Evolutionary conservation across 768 basidiomycete genomes (phyloP), one percentile per base, ranked within the genome.

Genomic region (Naematelia aurantialba): DNA sequence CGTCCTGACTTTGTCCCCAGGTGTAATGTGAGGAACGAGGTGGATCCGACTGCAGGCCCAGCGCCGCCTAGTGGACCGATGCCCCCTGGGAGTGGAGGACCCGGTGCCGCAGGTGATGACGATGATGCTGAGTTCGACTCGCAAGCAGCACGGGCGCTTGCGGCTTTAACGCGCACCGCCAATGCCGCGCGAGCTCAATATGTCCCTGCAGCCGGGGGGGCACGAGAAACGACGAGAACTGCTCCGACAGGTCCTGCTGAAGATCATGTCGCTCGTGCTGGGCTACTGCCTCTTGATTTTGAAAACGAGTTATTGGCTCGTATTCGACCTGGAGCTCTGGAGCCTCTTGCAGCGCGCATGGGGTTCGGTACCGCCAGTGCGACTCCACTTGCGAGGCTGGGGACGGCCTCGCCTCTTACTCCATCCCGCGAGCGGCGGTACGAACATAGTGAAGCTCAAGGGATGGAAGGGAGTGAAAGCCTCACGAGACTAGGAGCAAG

Each of bases 21-120:
- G 67, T 70, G 69, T 30, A 68, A 62, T 42, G 55, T 58, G 17
- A 48, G 66, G 34, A 58, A 45, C 29, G 69, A 71, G 14, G 54
- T 22, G 11, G 48, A 44, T 52, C 59, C 63, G 1, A 54, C 59
- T 17, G 27, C 58, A 4, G 34, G 34, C 8, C 34, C 34, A 8
- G 34, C 34, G 17, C 34, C 34, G 8, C 34, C 34, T 17, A 39
- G 8, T 17, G 34, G 34, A 8, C 34, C 34, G 17, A 39, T 39
- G 34, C 34, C 34, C 17, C 52, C 60, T 24, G 51, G 21, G 14
- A 54, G 45, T 26, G 49, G 62, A 4, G 56, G 26, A 45, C 30
- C 45, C 14, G 53, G 49, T 14, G 26, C 39, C 8, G 54, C 52
- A 8, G 55, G 42, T 25, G 58, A 42, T 5, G 68, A 48, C 21